A percentile compares a stretch with the other conserved stretches of the same genome.
Evolutionary conservation across 805 yeast genomes (phyloP).

Genomic region (Candida odintsovae): DNA sequence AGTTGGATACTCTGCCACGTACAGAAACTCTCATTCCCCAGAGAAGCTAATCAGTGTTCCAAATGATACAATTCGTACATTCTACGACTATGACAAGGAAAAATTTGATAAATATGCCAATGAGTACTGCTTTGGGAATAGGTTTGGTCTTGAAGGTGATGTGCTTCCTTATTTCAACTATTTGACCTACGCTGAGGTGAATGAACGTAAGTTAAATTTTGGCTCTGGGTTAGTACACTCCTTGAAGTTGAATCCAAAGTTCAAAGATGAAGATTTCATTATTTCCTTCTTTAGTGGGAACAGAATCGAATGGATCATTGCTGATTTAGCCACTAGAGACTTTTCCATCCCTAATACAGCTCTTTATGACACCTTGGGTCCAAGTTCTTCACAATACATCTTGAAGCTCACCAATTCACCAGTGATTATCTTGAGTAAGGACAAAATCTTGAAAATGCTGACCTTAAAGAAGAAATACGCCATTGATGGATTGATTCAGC

Average conservation of each 20-base stretch:
- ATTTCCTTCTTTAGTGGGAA: conserved; percentile 50
- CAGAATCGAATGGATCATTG: conserved; percentile 55
- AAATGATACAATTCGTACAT: conserved; percentile 34
- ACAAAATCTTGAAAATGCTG: conserved; percentile 37
- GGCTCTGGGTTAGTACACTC: conserved; percentile 45
- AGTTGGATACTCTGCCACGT: conserved; percentile 38
- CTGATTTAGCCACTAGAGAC: conserved; percentile 48
- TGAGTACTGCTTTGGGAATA: conserved; percentile 8
- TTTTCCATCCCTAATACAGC: conserved; percentile 38
- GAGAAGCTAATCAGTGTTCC: conserved; percentile 21
- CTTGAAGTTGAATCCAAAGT: conserved; percentile 5
- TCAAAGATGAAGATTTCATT: conserved; percentile 30
- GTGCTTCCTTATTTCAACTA: conserved; percentile 28
- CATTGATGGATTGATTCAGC: conserved; percentile 28
- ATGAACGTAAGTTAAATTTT: conserved; percentile 34
- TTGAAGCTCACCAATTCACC: conserved; percentile 58
- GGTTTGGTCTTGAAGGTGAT: conserved; percentile 28
- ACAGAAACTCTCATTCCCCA: conserved; percentile 29
- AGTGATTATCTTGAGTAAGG: conserved; percentile 42
- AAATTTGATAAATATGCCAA: conserved; percentile 29
- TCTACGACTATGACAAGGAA: conserved; percentile 34
- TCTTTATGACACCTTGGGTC: conserved; percentile 52
- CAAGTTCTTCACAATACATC: conserved; percentile 56
- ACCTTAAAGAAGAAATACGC: conserved; percentile 32
- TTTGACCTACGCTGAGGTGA: conserved; percentile 35